Evolutionary conservation across 345 rosid genomes (phyloP), one percentile per base, ranked within the genome.

Genomic region (Cardamine chenopodiifolia): DNA sequence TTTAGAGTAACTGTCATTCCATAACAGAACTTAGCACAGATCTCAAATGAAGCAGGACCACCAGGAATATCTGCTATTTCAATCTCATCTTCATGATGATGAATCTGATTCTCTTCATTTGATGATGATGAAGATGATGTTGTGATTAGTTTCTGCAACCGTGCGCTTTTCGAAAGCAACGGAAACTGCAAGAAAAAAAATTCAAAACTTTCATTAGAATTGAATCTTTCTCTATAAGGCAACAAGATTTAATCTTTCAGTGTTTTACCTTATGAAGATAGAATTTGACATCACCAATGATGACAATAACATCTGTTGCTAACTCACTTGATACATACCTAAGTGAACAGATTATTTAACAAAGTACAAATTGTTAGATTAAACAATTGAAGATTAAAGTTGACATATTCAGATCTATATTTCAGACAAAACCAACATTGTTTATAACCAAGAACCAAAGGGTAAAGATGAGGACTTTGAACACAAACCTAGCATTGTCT

Each of bases 11-110:
- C 97, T 0, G 84, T 83, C 93, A 94, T 94, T 3, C 98, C 97
- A 44, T 94, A 94, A 78, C 97, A 94, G 82, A 94, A 94, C 71
- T 94, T 94, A 54, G 90, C 91, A 70, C 98, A 91, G 48, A 87
- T 87, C 79, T 94, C 98, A 68, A 94, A 91, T 7, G 96, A 88
- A 53, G 87, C 90, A 42, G 95, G 93, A 20, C 98, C 98, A 26
- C 98, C 98, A 3, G 97, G 97, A 44, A 91, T 72, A 50, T 87
- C 97, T 37, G 80, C 78, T 66, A 91, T 92, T 13, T 80, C 73
- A 74, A 94, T 82, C 80, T 89, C 96, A 76, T 88, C 93, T 17
- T 76, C 80, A 23, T 76, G 60, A 47, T 76, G 80, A 59, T 76
- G 75, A 54, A 76, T 69, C 75, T 78, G 60, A 60, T 62, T 76